phyloP scores from a whole-genome alignment of 1,284 basidiomycete genomes.

The Rhodotorula sp. region DNA sequence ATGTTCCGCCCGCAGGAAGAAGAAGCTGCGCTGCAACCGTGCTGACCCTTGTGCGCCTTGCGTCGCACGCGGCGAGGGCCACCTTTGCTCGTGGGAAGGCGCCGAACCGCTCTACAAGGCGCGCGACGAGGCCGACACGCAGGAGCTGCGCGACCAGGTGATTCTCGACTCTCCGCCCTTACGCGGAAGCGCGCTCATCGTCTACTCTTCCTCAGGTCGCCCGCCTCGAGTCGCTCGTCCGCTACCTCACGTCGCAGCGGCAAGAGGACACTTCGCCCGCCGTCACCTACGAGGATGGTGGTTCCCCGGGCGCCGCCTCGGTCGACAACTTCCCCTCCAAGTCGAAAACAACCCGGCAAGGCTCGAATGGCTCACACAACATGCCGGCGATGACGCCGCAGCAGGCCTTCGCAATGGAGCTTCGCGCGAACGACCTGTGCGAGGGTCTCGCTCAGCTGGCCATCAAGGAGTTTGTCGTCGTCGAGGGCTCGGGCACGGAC shows the following conservation, averaged over 20 bases:
- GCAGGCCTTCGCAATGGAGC: slow-evolving; percentile 19
- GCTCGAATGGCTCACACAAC: neutral
- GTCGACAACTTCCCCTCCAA: slow-evolving; percentile 14
- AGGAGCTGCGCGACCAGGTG: slow-evolving; percentile 26
- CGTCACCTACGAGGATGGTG: neutral
- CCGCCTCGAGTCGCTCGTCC: slow-evolving; percentile 36
- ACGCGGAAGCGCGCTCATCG: no score
- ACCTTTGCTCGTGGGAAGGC: slow-evolving; percentile 30
- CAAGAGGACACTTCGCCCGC: neutral
- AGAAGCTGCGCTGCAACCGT: slow-evolving; percentile 35
- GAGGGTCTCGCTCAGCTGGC: slow-evolving; percentile 37
- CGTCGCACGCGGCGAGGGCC: slow-evolving; percentile 14
- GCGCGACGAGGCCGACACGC: slow-evolving; percentile 26
- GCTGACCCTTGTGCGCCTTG: slow-evolving; percentile 35
- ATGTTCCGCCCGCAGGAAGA: slow-evolving; percentile 5
- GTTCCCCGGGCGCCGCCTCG: neutral
- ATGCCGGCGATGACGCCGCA: neutral
- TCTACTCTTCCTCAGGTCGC: slow-evolving; percentile 8
- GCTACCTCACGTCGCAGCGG: slow-evolving; percentile 30
- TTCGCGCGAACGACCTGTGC: slow-evolving; percentile 38
- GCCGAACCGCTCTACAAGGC: slow-evolving; percentile 32
- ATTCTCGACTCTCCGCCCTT: no score
- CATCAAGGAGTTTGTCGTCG: slow-evolving; percentile 35
- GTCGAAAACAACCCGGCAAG: neutral
- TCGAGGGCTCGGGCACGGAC: slow-evolving; percentile 31